Evolutionary conservation across 441 rosid species (phyloP), one percentile per base, ranked within the genome.

Genomic region (Heliophila coronopifolia): DNA sequence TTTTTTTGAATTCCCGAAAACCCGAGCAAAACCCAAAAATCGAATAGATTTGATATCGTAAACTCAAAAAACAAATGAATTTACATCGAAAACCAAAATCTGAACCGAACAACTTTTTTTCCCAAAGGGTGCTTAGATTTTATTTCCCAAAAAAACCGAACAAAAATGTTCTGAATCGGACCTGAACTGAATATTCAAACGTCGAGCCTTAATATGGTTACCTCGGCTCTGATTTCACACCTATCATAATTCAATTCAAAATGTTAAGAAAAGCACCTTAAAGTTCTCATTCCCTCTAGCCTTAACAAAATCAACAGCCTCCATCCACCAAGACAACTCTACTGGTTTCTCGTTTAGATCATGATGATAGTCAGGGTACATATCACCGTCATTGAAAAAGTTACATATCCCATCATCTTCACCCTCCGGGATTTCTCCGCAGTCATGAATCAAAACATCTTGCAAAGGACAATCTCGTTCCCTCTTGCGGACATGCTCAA

Each of bases 261-360:
- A 8, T 1, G 3, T 56, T 5, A 22, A 4, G n/a, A 0, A 25
- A 9, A 41, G 41, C 42, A 92, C 99, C 94, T 83, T 83, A 54
- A 67, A 88, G 56, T 77, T 69, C 22, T 81, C 94, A 48, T 92
- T 92, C 25, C 97, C 98, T 22, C 61, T 66, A 55, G 68, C 78
- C 74, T 92, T 85, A 31, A 81, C 72, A 28, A 79, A 79, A 42
- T 85, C 87, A 28, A 78, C 95, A 35, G 89, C 81, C 58, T 71
- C 76, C 84, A 83, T 78, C 98, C 97, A 92, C 98, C 97, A 92
- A 25, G 82, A 58, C 9, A 92, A 78, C 63, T 88, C 90, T 18
- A 44, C 31, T 12, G 89, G 74, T 49, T 62, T 77, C 46, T 79
- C 76, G 20, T 68, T 63, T 34, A 92, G 94, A 53, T 92, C 98